Conservation (phyloP, 257 asterid species). For the Coffea canephora region DNA sequence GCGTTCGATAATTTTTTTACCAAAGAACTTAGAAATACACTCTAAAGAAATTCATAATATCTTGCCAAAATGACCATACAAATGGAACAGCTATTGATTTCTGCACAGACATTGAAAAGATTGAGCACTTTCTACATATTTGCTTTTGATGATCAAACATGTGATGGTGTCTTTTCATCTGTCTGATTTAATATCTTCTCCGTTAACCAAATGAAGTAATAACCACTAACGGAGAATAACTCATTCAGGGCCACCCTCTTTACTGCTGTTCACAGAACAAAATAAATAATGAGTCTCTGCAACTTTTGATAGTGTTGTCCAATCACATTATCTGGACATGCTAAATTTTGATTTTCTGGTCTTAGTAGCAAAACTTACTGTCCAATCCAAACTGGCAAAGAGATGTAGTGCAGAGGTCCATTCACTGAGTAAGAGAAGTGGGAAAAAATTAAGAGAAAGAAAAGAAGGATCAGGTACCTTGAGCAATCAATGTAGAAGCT, state of each 20-base stretch:
- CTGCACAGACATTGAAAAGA: background rate
- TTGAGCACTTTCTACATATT: background rate
- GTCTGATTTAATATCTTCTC: background rate
- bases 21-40: too few species aligned
- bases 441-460: too few species aligned
- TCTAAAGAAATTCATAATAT: too few species aligned
- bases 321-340: slow-evolving; percentile 10
- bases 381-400: slow-evolving; percentile 4
- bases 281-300: slow-evolving; percentile 9
- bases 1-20: too few species aligned
- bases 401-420: background rate
- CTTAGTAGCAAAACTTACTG: background rate
- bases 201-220: slow-evolving; percentile 1
- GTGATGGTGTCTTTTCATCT: background rate
- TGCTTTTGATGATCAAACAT: background rate
- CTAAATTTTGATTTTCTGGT: background rate
- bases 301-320: slow-evolving; percentile 24
- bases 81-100: background rate
- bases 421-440: background rate
- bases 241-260: background rate
- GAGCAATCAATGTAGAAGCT: too few species aligned
- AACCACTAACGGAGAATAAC: slow-evolving; percentile 3
- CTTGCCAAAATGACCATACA: background rate
- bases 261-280: slow-evolving; percentile 3
- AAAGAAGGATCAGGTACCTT: too few species aligned